Conservation (phyloP, 768 basidiomycete genomes). For the Rhodocollybia butyracea region DNA sequence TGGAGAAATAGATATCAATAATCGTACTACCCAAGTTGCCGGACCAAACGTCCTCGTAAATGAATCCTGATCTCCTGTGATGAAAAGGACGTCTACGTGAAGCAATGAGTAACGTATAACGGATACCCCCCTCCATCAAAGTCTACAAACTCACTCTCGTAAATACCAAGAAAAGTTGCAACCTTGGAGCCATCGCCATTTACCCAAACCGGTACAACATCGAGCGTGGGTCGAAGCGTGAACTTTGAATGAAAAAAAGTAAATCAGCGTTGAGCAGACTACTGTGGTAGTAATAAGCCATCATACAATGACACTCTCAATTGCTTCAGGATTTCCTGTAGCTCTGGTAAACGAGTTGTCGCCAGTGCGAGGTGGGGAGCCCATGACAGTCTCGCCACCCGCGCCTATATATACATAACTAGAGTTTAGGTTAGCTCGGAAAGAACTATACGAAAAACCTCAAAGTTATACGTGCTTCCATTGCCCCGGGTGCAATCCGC, state of each 20-base stretch:
- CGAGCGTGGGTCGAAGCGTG: not conserved
- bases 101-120: not conserved
- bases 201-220: not conserved
- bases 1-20: too few species aligned
- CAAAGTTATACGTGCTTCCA: not conserved
- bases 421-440: not conserved
- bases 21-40: not conserved
- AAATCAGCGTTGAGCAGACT: not conserved
- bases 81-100: not conserved
- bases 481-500: not conserved
- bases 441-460: too few species aligned
- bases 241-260: not conserved
- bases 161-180: not conserved
- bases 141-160: not conserved
- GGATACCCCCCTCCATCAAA: not conserved
- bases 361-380: not conserved
- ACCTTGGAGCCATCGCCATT: not conserved
- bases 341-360: not conserved
- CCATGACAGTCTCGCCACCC: not conserved
- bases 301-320: conserved; percentile 1
- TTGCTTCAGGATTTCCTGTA: not conserved
- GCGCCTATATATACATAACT: conserved; percentile 2
- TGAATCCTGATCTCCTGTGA: not conserved
- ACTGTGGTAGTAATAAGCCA: too few species aligned
- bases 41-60: not conserved